These are phyloP conservation scores for Betula pendula DNA, from an alignment of 306 rosid genomes.

Conservation along the genomic window DNA sequence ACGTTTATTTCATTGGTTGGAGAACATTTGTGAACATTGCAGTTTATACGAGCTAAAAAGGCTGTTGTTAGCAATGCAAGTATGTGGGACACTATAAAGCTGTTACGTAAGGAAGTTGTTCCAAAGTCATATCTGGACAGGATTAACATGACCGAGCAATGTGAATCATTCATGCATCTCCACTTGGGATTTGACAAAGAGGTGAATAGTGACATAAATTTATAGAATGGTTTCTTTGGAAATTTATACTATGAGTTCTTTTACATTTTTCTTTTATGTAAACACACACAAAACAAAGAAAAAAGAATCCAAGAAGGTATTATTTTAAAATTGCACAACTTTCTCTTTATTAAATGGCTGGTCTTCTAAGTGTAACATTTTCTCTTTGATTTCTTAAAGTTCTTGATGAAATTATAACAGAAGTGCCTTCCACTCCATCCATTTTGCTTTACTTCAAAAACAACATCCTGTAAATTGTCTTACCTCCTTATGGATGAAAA, in stretches of 20 bases:
- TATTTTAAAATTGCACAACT: neutral
- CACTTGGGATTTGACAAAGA: conserved; percentile 86
- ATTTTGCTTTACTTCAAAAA: neutral
- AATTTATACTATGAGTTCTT: neutral
- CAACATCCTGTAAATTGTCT: neutral
- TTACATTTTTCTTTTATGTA: no score
- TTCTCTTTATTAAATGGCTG: neutral
- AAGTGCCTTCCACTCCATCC: neutral
- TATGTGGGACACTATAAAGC: conserved; percentile 85
- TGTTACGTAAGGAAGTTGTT: conserved; percentile 65
- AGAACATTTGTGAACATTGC: conserved; percentile 31
- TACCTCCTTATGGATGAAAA: neutral
- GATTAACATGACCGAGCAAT: conserved; percentile 57
- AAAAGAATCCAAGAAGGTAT: no score
- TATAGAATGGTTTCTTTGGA: neutral
- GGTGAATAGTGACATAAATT: conserved; percentile 44
- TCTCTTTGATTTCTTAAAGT: neutral
- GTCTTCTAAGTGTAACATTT: neutral
- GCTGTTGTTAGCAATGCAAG: conserved; percentile 91
- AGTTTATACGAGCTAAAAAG: conserved; percentile 82
- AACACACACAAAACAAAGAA: no score
- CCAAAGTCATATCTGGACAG: conserved; percentile 63
- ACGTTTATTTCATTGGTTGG: neutral
- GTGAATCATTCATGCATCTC: conserved; percentile 99
- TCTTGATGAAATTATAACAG: neutral